A percentile compares a stretch with the other conserved stretches of the same genome.
Evolutionary conservation across 805 yeast genomes (phyloP).

Genomic region (Starmerella asiatica): DNA sequence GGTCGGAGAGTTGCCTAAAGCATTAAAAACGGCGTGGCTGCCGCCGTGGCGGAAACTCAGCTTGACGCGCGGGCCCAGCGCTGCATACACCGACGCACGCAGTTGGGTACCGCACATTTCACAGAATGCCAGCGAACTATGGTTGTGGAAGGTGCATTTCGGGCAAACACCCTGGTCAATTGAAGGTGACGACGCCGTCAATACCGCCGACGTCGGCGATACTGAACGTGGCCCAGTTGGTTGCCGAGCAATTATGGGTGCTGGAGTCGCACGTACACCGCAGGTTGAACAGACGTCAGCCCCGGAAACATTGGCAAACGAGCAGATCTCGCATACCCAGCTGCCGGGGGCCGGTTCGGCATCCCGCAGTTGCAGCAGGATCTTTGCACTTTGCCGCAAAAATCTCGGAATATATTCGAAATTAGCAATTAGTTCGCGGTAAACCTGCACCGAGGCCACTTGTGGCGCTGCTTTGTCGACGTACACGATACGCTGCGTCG

Average conservation of each 20-base stretch:
- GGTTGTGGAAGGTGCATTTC: conserved; percentile 69
- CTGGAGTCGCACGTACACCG: conserved; percentile 40
- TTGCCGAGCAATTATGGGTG: background rate
- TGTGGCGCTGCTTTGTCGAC: conserved; percentile 40
- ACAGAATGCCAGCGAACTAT: conserved; percentile 61
- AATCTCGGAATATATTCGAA: conserved; percentile 39
- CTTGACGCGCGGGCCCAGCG: conserved; percentile 4
- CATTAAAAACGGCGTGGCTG: conserved; percentile 38
- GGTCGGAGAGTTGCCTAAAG: conserved; percentile 15
- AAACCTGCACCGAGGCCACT: conserved; percentile 36
- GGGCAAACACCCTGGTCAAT: conserved; percentile 30
- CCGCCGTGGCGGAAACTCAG: conserved; percentile 64
- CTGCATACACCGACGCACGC: conserved; percentile 19
- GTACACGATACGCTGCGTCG: conserved; percentile 59
- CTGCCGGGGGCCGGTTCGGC: conserved; percentile 6
- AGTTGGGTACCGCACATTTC: conserved; percentile 73
- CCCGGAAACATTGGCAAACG: conserved; percentile 41
- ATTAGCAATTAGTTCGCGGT: conserved; percentile 31
- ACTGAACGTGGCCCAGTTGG: too few relatives aligned
- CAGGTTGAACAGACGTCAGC: conserved; percentile 45
- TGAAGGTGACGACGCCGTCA: background rate
- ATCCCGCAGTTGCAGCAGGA: conserved; percentile 30
- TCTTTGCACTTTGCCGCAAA: conserved; percentile 64
- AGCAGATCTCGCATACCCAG: conserved; percentile 89
- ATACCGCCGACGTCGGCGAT: too few relatives aligned